Base-by-base conservation (phyloP, 2,329 filamentous ascomycete species). In the Zymoseptoria pseudotritici region DNA sequence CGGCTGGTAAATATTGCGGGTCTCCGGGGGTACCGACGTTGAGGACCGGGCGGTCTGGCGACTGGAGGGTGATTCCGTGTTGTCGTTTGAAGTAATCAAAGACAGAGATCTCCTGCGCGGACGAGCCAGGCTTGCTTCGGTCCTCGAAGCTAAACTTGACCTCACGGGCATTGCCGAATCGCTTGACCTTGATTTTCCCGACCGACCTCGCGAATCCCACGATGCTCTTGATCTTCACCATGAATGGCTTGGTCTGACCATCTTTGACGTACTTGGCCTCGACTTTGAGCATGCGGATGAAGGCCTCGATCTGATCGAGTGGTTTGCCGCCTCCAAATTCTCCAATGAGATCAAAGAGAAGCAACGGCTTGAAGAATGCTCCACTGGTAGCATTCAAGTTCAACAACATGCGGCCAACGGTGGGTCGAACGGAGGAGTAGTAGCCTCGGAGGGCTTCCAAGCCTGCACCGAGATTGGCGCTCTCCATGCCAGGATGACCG, bases 1-100 rank as follows among this genome's bases (percentile, higher is more conserved):
- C 87, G 0, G 83, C 82, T 0, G 89, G 88, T 46, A 89, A 73
- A 65, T 88, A 90, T 0, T 78, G 78, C 0, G 88, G 86, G 10
- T 80, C 82, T 0, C 77, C 73, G 0, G 69, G 67, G 10, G 73
- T 83, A 2, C 88, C 88, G 10, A 87, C 78, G 68, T 92, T 91
- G 63, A 92, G 72, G 1, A 73, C 69, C 7, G 72, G 71, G 7
- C 61, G 21, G 1, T 90, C 78, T 0, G 88, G 86, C 4, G 81
- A 72, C 1, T 77, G 67, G 20, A 73, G 51, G 0, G 71, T 70
- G 13, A 79, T 69, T 53, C 74, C 80, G 68, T 63, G 73, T 65
- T 78, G 63, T 59, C 73, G 59, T 58, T 67, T 63, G 69, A 84
- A 83, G 72, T 82, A 79, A 19, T 82, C 72, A 31, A 73, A 76